Base-by-base conservation (phyloP, 345 rosid species). In the Pistacia vera region DNA sequence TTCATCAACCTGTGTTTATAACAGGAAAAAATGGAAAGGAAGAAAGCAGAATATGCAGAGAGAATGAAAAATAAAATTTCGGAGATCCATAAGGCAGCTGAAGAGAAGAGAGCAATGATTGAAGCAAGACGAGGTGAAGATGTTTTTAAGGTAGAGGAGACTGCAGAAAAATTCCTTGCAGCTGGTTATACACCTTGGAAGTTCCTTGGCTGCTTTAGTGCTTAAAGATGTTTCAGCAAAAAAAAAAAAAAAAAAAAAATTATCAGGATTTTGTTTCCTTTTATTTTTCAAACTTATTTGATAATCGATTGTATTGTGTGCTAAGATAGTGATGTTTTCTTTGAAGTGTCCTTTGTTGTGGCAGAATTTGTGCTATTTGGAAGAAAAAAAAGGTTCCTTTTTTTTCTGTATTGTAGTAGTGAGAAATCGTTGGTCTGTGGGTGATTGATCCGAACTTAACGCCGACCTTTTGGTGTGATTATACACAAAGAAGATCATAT, bases 11-110 rank as follows among this genome's bases (percentile, higher is more conserved):
- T 59, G 14, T 8, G 54, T 16, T 11, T 63, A 7, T 49, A 54
- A 17, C 33, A 92, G 98, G 98, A 88, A 79, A 83, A 84, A 25
- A 8, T 88, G 57, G 87, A 87, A 72, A 86, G 61, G 88, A 88
- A 86, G 86, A 90, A 85, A 81, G 93, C 85, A 1, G 89, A 87
- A 25, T 72, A 83, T 49, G 86, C 76, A 16, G 92, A 92, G 84
- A 81, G 68, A 82, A 78, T 79, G 79, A 91, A 83, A 72, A 90
- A 91, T 80, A 88, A 81, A 80, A 71, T 82, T 51, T 91, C 93
- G 0, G 90, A 88, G 72, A 80, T 91, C 46, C 89, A 83, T 74
- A 90, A 65, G 81, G 79, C 69, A 22, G 91, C 97, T 1, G 97
- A 91, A 70, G 95, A 86, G 30, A 92, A 84, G 83, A 88, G 88